Percentiles rank a stretch among this genome's conserved stretches.
Conservation (phyloP, 768 basidiomycete genomes). For the Ramaria sp. region DNA sequence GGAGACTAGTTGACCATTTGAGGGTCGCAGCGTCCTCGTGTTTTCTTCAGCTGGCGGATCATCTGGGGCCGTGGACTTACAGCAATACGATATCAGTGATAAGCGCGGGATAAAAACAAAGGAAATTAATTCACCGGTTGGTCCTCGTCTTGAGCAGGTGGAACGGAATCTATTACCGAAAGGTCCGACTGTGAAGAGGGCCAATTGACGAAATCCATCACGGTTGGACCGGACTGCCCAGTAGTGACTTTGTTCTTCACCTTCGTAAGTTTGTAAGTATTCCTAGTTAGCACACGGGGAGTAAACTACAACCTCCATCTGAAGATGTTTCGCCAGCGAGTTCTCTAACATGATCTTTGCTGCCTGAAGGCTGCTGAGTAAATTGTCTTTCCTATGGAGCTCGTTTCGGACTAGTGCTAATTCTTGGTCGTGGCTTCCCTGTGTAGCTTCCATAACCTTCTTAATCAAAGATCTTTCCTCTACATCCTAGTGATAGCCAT, state of each 20-base stretch:
- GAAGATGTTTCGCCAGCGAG: conserved; percentile 8
- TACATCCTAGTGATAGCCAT: neutral
- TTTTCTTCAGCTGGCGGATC: neutral
- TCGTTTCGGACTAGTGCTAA: conserved; percentile 4
- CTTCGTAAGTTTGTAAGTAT: neutral
- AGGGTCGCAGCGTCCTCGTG: neutral
- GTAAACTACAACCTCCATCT: neutral
- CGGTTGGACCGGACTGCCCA: neutral
- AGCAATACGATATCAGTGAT: neutral
- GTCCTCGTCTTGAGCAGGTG: conserved; percentile 1
- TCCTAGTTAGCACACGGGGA: neutral
- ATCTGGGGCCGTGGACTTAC: neutral
- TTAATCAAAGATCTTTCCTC: conserved; percentile 1
- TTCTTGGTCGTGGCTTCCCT: conserved; percentile 4
- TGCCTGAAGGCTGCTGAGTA: conserved; percentile 5
- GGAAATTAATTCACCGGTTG: neutral
- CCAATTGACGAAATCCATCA: conserved; percentile 8
- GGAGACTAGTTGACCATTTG: neutral
- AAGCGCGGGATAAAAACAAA: neutral
- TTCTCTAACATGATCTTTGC: conserved; percentile 5
- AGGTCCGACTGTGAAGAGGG: neutral
- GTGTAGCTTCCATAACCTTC: conserved; percentile 6
- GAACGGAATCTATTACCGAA: neutral
- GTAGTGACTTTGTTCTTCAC: neutral
- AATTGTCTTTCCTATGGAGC: neutral